These are phyloP conservation scores for Stemphylium lycopersici DNA, from an alignment of 2,329 filamentous ascomycete species.

Conservation along the genomic window DNA sequence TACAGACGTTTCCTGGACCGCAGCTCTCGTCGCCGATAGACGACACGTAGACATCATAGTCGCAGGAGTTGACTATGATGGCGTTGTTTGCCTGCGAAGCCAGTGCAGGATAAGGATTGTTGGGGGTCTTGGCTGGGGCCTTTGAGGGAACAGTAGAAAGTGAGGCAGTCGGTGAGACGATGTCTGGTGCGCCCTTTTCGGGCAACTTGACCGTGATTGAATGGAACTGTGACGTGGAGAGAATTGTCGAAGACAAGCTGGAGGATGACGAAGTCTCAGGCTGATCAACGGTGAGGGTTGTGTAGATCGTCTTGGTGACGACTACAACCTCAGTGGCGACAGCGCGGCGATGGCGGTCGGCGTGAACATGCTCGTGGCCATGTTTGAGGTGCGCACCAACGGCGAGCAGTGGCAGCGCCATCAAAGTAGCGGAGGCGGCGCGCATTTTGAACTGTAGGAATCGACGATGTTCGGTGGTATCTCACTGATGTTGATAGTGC, in stretches of 20 bases:
- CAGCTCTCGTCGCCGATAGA: conserved; percentile 19
- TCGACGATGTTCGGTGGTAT: neutral
- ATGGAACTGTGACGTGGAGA: neutral
- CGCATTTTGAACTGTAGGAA: conserved; percentile 2
- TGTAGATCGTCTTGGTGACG: conserved; percentile 16
- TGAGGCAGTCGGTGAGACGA: neutral
- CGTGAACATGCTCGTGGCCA: conserved; percentile 2
- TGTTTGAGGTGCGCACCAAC: neutral
- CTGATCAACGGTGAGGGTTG: conserved; percentile 6
- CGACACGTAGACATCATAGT: conserved; percentile 22
- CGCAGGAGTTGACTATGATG: conserved; percentile 26
- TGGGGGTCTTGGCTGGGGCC: neutral
- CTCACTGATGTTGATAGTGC: neutral
- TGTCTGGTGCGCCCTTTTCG: neutral
- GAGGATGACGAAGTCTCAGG: neutral
- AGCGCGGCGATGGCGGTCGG: neutral
- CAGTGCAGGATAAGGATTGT: conserved; percentile 11
- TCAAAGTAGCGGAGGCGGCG: neutral
- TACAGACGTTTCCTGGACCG: neutral
- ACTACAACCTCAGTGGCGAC: conserved; percentile 9
- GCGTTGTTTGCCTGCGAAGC: conserved; percentile 8
- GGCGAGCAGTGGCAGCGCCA: conserved; percentile 4
- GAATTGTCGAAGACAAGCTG: too few relatives aligned
- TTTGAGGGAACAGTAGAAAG: neutral
- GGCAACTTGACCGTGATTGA: neutral